Conservation (phyloP, 2,329 filamentous ascomycete species). For the Ilyonectria destructans region DNA sequence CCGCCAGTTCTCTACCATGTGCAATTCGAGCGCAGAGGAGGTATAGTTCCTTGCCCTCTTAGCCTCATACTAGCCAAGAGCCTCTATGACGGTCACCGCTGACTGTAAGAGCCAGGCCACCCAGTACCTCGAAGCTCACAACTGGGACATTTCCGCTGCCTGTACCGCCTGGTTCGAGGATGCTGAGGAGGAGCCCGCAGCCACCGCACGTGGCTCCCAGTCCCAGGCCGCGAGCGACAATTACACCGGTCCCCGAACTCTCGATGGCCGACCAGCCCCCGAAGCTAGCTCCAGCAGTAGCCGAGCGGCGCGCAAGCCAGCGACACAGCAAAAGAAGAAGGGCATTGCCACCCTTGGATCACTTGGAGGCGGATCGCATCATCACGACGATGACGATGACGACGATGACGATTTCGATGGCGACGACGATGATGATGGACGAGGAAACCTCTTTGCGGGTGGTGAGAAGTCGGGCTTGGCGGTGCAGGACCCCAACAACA, state of each 20-base stretch:
- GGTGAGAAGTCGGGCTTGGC: constrained; percentile 87
- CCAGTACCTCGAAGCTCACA: constrained; percentile 75
- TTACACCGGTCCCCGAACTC: constrained; percentile 75
- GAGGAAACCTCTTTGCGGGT: constrained; percentile 83
- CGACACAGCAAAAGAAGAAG: constrained; percentile 67
- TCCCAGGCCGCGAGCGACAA: constrained; percentile 48
- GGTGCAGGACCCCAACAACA: constrained; percentile 72
- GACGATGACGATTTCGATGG: constrained; percentile 69
- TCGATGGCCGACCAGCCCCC: constrained; percentile 75
- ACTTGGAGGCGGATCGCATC: constrained; percentile 64
- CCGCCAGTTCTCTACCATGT: constrained; percentile 50
- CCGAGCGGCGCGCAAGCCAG: constrained; percentile 55
- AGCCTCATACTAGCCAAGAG: not conserved
- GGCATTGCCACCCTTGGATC: constrained; percentile 76
- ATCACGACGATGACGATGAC: constrained; percentile 72
- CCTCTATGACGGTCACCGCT: constrained; percentile 13
- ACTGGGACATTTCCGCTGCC: constrained; percentile 78
- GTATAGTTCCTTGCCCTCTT: constrained; percentile 32
- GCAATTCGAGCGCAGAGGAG: constrained; percentile 48
- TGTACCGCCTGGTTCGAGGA: constrained; percentile 74
- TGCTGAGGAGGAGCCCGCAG: constrained; percentile 64
- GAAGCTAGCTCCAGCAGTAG: constrained; percentile 51
- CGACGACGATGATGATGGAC: constrained; percentile 71
- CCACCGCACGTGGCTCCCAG: constrained; percentile 50
- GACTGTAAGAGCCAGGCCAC: constrained; percentile 68